phyloP scores from a whole-genome alignment of 257 asterid species.

The Solanum pimpinellifolium region DNA sequence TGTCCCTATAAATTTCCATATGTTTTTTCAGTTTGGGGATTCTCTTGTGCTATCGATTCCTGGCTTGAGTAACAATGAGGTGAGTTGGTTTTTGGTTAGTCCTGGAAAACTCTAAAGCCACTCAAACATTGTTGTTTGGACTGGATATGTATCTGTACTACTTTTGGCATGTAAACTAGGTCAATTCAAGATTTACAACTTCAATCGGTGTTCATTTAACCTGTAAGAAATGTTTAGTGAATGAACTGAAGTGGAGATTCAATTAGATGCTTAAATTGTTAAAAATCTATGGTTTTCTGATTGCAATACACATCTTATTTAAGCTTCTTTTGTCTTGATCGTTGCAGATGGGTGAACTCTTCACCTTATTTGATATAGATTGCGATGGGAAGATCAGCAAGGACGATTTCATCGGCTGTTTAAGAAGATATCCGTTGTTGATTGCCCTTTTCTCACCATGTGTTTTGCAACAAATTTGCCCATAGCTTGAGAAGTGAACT shows the following conservation, averaged over 20 bases:
- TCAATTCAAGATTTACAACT: neutral
- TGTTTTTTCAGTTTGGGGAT: constrained; percentile 46
- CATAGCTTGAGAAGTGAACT: constrained; percentile 15
- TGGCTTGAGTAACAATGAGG: constrained; percentile 53
- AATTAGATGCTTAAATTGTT: neutral
- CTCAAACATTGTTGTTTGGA: neutral
- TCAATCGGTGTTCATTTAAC: neutral
- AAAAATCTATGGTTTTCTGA: neutral
- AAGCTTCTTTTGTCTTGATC: neutral
- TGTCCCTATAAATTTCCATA: neutral
- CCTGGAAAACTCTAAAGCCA: neutral
- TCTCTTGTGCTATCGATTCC: constrained; percentile 48
- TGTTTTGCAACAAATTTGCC: constrained; percentile 12
- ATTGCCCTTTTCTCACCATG: constrained; percentile 58
- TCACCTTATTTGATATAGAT: constrained; percentile 51
- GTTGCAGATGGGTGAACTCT: constrained; percentile 49
- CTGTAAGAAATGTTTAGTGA: neutral
- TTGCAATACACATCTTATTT: neutral
- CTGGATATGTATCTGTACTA: neutral
- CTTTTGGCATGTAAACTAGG: neutral
- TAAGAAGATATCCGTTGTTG: constrained; percentile 60
- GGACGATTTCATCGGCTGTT: constrained; percentile 43
- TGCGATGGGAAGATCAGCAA: constrained; percentile 61
- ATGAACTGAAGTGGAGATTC: neutral
- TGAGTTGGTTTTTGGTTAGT: constrained; percentile 11